Percentiles rank a stretch among this genome's conserved stretches.
Evolutionary conservation across 2,329 filamentous ascomycete genomes (phyloP).

Genomic region (Epichloe sp.): DNA sequence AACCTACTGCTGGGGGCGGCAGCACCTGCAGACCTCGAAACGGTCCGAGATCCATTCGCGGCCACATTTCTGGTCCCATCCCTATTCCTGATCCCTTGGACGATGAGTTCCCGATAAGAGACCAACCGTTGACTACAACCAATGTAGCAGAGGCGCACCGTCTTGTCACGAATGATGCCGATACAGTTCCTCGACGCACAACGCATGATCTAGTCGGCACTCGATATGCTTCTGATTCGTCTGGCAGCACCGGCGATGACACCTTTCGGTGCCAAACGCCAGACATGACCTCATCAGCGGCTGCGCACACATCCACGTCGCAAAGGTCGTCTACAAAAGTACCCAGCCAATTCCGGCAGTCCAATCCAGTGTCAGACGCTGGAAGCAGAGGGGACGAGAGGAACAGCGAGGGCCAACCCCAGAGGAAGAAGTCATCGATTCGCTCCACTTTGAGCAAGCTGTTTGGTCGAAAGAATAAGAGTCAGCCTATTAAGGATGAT

Average conservation of each 20-base stretch:
- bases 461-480: slow-evolving; percentile 45
- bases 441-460: slow-evolving; percentile 42
- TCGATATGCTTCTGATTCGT: not conserved
- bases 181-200: not conserved
- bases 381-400: slow-evolving; percentile 8
- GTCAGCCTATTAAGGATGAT: slow-evolving; percentile 9
- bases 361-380: slow-evolving; percentile 6
- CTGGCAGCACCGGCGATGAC: not conserved
- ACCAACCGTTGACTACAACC: slow-evolving; percentile 23
- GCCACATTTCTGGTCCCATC: slow-evolving; percentile 49
- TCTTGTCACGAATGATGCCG: not conserved
- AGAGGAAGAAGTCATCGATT: slow-evolving; percentile 45
- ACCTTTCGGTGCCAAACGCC: not conserved
- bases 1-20: slow-evolving; percentile 25
- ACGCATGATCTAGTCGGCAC: not conserved
- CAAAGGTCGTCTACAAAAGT: not conserved
- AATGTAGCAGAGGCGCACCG: slow-evolving; percentile 9
- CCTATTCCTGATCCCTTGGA: slow-evolving; percentile 35
- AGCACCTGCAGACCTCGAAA: slow-evolving; percentile 10
- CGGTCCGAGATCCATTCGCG: slow-evolving; percentile 37
- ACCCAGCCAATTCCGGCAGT: slow-evolving; percentile 3
- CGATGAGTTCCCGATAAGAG: slow-evolving; percentile 41
- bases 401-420: slow-evolving; percentile 18
- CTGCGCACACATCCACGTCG: not conserved
- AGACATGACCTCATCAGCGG: not conserved